phyloP scores from a whole-genome alignment of 805 yeast genomes.

The Cyberlindnera suaveolens region DNA sequence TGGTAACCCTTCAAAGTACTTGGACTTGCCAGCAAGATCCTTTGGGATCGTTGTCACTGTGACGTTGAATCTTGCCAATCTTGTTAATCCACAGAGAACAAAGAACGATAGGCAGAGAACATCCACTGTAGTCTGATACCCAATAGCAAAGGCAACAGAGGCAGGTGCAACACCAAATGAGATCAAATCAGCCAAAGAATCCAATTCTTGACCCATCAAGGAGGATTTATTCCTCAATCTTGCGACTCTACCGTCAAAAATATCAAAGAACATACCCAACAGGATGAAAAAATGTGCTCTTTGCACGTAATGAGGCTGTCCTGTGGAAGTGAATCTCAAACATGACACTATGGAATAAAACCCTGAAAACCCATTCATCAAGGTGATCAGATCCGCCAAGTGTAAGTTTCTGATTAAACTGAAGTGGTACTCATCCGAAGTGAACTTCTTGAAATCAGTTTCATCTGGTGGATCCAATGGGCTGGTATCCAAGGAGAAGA shows the following conservation, averaged over 20 bases:
- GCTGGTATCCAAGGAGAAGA: conserved; percentile 35
- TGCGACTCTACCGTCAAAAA: conserved; percentile 96
- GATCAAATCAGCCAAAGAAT: conserved; percentile 90
- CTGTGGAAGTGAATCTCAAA: conserved; percentile 70
- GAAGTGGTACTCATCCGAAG: conserved; percentile 79
- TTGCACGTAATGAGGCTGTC: conserved; percentile 63
- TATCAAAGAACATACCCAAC: conserved; percentile 92
- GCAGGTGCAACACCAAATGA: conserved; percentile 97
- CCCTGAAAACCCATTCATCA: conserved; percentile 90
- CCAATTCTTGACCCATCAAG: conserved; percentile 95
- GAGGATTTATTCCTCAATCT: conserved; percentile 87
- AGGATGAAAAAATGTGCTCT: conserved; percentile 85
- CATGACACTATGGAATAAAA: conserved; percentile 87
- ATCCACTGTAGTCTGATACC: conserved; percentile 80
- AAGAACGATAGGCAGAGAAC: conserved; percentile 71
- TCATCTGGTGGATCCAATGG: conserved; percentile 75
- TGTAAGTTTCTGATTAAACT: conserved; percentile 83
- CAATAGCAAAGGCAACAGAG: conserved; percentile 83
- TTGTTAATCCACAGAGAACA: conserved; percentile 87
- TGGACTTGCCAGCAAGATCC: conserved; percentile 78
- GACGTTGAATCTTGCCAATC: conserved; percentile 93
- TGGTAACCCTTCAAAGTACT: conserved; percentile 94
- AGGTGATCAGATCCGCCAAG: conserved; percentile 93
- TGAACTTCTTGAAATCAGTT: conserved; percentile 70
- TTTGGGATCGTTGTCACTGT: conserved; percentile 91